These are phyloP conservation scores for Ophiostoma sp. DNA, from an alignment of 2,329 filamentous ascomycete genomes.

Conservation along the genomic window DNA sequence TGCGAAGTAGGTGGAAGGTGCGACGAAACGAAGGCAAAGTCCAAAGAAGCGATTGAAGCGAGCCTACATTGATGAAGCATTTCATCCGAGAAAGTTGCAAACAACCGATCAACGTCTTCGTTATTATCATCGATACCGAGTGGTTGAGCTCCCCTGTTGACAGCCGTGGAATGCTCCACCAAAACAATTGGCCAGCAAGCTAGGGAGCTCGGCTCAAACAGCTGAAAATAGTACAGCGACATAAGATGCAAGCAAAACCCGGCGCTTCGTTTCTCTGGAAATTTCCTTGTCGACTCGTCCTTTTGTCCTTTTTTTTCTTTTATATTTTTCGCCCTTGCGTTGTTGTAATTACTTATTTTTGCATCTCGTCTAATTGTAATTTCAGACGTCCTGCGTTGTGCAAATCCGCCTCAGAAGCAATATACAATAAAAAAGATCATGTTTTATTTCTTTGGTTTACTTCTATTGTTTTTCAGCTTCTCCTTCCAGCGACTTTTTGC, in stretches of 20 bases:
- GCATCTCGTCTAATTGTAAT: conserved; percentile 17
- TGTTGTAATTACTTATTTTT: not conserved
- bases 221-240: conserved; percentile 4
- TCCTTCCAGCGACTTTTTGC: not conserved
- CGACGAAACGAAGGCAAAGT: not conserved
- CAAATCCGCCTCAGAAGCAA: not conserved
- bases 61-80: not conserved
- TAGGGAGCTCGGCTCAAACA: not conserved
- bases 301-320: not conserved
- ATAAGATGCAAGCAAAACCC: not conserved
- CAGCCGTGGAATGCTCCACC: not conserved
- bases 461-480: not conserved
- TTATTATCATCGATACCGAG: not conserved
- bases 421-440: not conserved
- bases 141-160: not conserved
- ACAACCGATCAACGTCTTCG: not conserved
- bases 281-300: not conserved
- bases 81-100: not conserved
- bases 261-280: conserved; percentile 8
- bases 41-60: not conserved
- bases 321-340: conserved; percentile 8
- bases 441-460: not conserved
- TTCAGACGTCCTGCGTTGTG: conserved; percentile 18
- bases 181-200: not conserved
- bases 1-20: not conserved